These are phyloP conservation scores for Rhynchospora breviuscula DNA, from an alignment of 176 grass and related monocot genomes.

Conservation along the genomic window DNA sequence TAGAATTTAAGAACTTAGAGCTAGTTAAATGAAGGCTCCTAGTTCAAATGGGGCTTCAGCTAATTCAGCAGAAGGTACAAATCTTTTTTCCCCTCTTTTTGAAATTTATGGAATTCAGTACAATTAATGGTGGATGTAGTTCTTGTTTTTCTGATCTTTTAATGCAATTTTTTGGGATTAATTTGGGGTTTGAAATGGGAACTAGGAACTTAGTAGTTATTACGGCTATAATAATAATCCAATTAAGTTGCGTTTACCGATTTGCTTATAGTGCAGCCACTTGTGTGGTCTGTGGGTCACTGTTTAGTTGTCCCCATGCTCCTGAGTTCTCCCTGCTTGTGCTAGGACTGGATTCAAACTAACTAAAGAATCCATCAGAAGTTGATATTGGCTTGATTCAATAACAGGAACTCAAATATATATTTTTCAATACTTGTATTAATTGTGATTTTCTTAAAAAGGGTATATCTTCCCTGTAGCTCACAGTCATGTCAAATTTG, in stretches of 20 bases:
- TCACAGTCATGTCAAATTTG: neutral
- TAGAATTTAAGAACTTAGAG: neutral
- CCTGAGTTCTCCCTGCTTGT: neutral
- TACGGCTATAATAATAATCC: neutral
- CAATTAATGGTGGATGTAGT: neutral
- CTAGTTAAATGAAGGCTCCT: conserved; percentile 38
- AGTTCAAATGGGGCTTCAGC: conserved; percentile 21
- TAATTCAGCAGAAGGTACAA: conserved; percentile 30
- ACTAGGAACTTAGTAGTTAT: neutral
- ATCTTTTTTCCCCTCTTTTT: neutral
- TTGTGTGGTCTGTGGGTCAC: neutral
- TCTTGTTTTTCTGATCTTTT: neutral
- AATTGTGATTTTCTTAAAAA: neutral
- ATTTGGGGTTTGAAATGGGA: neutral
- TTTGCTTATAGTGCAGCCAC: neutral
- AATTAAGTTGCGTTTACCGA: neutral
- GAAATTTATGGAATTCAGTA: neutral
- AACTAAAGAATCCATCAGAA: neutral
- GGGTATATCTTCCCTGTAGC: neutral
- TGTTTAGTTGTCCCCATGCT: neutral
- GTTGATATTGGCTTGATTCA: neutral
- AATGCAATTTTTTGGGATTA: neutral
- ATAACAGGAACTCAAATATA: neutral
- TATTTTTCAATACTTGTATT: neutral
- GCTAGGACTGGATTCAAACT: neutral